Evolutionary conservation across 345 rosid species (phyloP).

Genomic region (Raphanus raphanistrum): DNA sequence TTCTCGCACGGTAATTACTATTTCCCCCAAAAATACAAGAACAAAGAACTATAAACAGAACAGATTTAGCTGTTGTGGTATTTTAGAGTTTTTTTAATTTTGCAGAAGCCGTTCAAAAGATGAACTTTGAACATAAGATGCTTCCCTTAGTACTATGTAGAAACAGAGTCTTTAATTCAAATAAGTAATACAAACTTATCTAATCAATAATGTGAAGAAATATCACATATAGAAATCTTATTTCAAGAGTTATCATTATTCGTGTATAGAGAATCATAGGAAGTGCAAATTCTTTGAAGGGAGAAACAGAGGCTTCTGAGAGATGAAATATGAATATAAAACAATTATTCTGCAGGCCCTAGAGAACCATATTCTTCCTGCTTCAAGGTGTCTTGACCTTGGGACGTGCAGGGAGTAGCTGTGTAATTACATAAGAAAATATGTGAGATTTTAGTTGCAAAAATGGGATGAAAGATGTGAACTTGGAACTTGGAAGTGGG

Average conservation of each 20-base stretch:
- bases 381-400: slow-evolving; percentile 40
- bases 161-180: background rate
- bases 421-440: slow-evolving; percentile 5
- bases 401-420: slow-evolving; percentile 38
- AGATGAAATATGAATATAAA: slow-evolving; percentile 29
- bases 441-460: background rate
- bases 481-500: background rate
- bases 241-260: slow-evolving; percentile 7
- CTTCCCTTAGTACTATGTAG: no score
- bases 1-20: background rate
- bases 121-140: no score
- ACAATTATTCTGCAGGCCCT: slow-evolving; percentile 28
- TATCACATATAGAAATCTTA: slow-evolving; percentile 2
- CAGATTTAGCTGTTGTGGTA: background rate
- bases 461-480: background rate
- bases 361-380: slow-evolving; percentile 20
- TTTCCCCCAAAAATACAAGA: background rate
- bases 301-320: slow-evolving; percentile 1
- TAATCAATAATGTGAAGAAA: background rate
- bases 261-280: background rate
- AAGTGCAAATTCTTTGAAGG: slow-evolving; percentile 6
- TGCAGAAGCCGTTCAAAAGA: no score
- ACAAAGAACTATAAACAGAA: background rate
- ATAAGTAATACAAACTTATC: background rate
- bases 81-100: no score